These are phyloP conservation scores for Calonectria pauciramosa DNA, from an alignment of 2,329 filamentous ascomycete species.

Conservation along the genomic window DNA sequence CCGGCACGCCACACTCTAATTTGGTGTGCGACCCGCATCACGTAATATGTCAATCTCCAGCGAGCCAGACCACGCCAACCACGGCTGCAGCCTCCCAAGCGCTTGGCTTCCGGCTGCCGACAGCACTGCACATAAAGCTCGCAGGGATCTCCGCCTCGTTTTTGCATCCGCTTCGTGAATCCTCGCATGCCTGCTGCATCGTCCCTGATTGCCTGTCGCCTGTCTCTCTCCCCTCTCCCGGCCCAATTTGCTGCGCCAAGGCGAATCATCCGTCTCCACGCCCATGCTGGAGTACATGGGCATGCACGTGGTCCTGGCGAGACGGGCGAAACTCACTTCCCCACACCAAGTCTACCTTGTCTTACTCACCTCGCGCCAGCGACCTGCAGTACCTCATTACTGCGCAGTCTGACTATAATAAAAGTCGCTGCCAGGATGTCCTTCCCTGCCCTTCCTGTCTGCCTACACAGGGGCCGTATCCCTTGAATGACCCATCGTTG, in stretches of 20 bases:
- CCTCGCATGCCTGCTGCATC: background rate
- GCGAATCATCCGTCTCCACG: background rate
- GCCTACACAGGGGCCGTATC: background rate
- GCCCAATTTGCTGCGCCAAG: background rate
- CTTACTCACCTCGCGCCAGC: background rate
- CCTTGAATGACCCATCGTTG: background rate
- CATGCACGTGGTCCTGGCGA: background rate
- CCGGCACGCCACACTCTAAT: conserved; percentile 5
- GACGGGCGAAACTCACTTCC: conserved; percentile 10
- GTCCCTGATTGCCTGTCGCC: background rate
- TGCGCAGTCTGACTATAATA: conserved; percentile 3
- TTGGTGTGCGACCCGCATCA: background rate
- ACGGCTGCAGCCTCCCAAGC: background rate
- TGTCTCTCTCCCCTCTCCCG: background rate
- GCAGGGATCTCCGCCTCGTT: background rate
- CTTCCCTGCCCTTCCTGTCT: background rate
- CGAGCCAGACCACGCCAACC: background rate
- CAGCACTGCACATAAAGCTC: background rate
- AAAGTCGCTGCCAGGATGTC: background rate
- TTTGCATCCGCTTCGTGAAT: background rate
- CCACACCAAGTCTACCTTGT: background rate
- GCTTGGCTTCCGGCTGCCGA: background rate
- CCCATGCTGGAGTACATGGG: background rate
- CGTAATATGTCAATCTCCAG: conserved; percentile 11
- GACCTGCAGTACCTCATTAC: background rate